Base-by-base conservation (phyloP, 768 basidiomycete species). In the Leccinum truebloodii region DNA sequence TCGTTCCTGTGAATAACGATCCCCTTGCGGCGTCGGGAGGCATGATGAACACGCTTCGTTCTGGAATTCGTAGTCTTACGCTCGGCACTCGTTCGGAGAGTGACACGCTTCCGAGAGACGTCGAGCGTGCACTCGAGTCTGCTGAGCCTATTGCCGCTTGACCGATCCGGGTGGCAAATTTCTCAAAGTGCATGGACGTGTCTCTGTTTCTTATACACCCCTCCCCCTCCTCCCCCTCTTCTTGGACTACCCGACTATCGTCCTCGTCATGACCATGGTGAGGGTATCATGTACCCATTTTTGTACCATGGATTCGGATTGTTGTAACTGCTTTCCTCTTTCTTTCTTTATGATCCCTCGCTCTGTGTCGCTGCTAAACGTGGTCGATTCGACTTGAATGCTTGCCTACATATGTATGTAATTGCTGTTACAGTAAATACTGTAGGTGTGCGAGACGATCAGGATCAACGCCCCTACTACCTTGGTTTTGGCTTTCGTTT, bases 21-120 rank as follows among this genome's bases (percentile, higher is more conserved):
- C 64, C 69, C 7, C 63, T 63, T 6, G 16, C 63, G 24, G 32
- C 55, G 9, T 51, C 67, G 1, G 50, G 61, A 10, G 55, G 71
- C 26, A 59, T 73, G 66, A 65, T 74, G 12, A 68, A 44, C 28
- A 52, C 65, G 2, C 32, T 74, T 5, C 73, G 73, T 44, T 68
- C 73, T 5, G 63, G 67, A 48, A 52, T 74, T 30, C 73, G 74
- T 26, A 75, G 58, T 34, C 59, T 75, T 16, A 39, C 67, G 7
- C 59, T 63, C 4, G 55, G 65, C 6, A 39, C 58, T 3, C 71
- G 69, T 34, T 18, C 49, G 14, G 72, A 75, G 32, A 56, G 57
- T 16, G 67, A 67, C 14, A 63, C 63, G 1, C 76, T 79, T 6
- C 66, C 74, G 2, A 63, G 71, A 20, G 72, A 75, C 30, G 62